Percentiles rank a stretch among this genome's conserved stretches.
Conservation (phyloP, 805 yeast species). For the Lipomyces mesembrius region DNA sequence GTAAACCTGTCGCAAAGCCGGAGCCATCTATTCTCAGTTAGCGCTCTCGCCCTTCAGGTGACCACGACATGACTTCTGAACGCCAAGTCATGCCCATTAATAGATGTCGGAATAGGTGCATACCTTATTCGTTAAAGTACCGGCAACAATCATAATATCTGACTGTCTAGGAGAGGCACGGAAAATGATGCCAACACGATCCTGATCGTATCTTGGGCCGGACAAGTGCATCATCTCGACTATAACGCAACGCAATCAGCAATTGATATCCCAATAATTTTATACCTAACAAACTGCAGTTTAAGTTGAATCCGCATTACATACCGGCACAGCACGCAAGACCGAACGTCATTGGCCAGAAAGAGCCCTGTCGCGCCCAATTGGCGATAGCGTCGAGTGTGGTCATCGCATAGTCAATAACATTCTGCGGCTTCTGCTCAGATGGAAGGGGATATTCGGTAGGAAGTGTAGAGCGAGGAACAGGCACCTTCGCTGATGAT, state of each 20-base stretch:
- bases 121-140: slow-evolving; percentile 78
- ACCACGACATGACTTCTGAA: not conserved
- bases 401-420: slow-evolving; percentile 80
- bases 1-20: slow-evolving; percentile 87
- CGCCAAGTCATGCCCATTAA: not conserved
- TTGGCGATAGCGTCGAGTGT: slow-evolving; percentile 79
- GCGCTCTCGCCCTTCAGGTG: not conserved
- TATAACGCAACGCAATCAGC: not conserved
- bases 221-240: slow-evolving; percentile 95
- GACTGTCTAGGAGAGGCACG: slow-evolving; percentile 93
- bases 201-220: slow-evolving; percentile 89
- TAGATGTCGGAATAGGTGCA: not conserved
- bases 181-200: slow-evolving; percentile 88
- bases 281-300: not conserved
- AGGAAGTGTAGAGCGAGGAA: slow-evolving; percentile 50
- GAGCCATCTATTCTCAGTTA: slow-evolving; percentile 65
- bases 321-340: slow-evolving; percentile 80
- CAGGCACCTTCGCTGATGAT: slow-evolving; percentile 6
- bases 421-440: slow-evolving; percentile 61
- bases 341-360: slow-evolving; percentile 93
- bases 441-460: slow-evolving; percentile 74
- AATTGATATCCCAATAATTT: not conserved
- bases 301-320: not conserved
- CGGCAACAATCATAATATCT: slow-evolving; percentile 91
- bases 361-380: slow-evolving; percentile 91